phyloP scores from a whole-genome alignment of 2,329 filamentous ascomycete genomes.

The Gyromitra esculenta region DNA sequence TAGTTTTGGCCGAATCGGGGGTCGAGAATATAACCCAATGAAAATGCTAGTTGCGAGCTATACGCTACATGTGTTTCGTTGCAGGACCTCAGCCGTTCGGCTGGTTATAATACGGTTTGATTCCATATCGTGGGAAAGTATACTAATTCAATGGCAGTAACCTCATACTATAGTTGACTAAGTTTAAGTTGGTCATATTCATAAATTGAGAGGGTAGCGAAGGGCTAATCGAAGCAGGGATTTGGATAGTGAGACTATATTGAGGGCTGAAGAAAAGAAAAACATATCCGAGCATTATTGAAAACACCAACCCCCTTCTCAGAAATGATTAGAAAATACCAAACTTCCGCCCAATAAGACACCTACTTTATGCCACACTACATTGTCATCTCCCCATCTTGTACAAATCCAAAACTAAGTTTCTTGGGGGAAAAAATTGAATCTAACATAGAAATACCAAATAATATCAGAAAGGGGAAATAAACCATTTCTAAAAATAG shows the following conservation, averaged over 20 bases:
- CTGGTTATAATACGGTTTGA: no score
- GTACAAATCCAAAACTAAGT: neutral
- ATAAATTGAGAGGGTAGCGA: neutral
- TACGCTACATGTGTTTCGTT: neutral
- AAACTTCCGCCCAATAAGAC: constrained; percentile 6
- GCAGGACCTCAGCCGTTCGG: no score
- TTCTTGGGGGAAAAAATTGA: neutral
- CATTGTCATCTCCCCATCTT: neutral
- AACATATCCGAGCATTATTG: neutral
- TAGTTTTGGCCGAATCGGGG: neutral
- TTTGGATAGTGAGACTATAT: neutral
- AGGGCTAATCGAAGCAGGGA: neutral
- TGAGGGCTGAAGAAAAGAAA: neutral
- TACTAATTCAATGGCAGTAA: neutral
- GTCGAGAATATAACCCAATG: neutral
- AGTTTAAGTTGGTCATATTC: neutral
- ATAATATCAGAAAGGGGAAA: constrained; percentile 9
- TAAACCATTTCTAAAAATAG: neutral
- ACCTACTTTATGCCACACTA: neutral
- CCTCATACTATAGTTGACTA: neutral
- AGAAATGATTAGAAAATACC: neutral
- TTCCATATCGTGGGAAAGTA: no score
- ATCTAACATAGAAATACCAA: neutral
- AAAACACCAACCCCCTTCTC: neutral
- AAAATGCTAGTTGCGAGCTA: neutral